These are phyloP conservation scores for Populus hybrid DNA, from an alignment of 441 rosid genomes.

Conservation along the genomic window DNA sequence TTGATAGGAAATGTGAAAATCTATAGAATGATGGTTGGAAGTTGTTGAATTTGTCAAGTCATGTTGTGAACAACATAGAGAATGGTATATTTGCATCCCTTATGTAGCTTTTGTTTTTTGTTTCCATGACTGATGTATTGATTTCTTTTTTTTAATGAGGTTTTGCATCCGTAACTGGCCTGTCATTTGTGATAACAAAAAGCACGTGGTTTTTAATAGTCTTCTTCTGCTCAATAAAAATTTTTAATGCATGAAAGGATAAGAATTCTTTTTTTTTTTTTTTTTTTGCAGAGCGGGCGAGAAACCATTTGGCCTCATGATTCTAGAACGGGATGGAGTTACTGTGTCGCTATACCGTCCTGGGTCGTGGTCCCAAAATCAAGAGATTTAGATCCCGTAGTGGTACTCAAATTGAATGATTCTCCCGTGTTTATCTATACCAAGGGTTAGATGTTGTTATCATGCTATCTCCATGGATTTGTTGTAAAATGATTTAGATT, in stretches of 20 bases:
- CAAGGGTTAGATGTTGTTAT: not conserved
- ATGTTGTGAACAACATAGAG: not conserved
- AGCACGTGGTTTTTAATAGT: not conserved
- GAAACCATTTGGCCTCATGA: slow-evolving; percentile 97
- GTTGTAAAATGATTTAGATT: not conserved
- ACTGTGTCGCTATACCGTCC: slow-evolving; percentile 82
- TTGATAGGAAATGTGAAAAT: no score
- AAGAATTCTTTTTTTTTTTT: slow-evolving; percentile 15
- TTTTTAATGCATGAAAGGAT: slow-evolving; percentile 3
- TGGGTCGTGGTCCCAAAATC: slow-evolving; percentile 91
- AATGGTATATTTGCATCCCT: no score
- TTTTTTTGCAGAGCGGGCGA: slow-evolving; percentile 64
- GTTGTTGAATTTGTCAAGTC: not conserved
- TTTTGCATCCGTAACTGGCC: not conserved
- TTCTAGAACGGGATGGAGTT: slow-evolving; percentile 92
- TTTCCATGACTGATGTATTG: not conserved
- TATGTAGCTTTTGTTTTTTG: not conserved
- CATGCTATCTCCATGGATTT: not conserved
- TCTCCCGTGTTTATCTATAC: not conserved
- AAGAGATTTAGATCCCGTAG: slow-evolving; percentile 93
- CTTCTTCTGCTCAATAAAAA: not conserved
- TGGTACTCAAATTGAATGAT: slow-evolving; percentile 56
- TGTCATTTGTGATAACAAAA: not conserved
- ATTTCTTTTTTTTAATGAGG: not conserved
- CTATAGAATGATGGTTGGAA: not conserved